Base-by-base conservation (phyloP, 1,139 yeast genomes). In the Candida sp. region DNA sequence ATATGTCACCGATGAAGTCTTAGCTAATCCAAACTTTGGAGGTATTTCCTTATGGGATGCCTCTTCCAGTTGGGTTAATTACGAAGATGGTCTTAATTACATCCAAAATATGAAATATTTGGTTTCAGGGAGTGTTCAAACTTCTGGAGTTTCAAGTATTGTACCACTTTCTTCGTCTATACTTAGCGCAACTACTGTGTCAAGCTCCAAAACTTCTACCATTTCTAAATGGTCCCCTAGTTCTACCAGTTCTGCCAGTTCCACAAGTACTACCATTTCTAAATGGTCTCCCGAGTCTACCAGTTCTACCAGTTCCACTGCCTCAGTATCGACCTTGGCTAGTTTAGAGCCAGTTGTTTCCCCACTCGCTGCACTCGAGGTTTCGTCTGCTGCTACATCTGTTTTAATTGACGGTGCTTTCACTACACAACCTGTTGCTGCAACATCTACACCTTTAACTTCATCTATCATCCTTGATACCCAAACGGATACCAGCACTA, bases 11-110 rank as follows among this genome's bases (percentile, higher is more conserved):
- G 60, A 79, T 37, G 50, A 60, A 5, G 71, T 82, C 44, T 65
- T 73, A 39, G 54, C 66, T 37, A 61, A 68, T 42, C 62, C 76
- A 43, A 49, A 61, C 50, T 87, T 90, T 57, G 97, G 95, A 50
- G 97, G 97, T 60, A 77, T 90, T 54, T 82, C 87, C 69, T 66
- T 89, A 49, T 90, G 97, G 97, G 97, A 90, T 64, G 96, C 96
- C 42, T 84, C 95, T 43, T 89, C 85, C 61, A 90, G 85, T 12
- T 78, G 73, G 59, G 59, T 73, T 21, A 88, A 87, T 58, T 61
- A 58, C 23, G 68, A 71, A 38, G 61, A 66, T 46, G 82, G 81
- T 33, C 60, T 57, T 21, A 68, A 66, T 43, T 79, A 63, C 57
- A 79, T 57, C 27, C 49, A 54, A 32, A 68, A 66, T 12, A 65